These are phyloP conservation scores for Coemansia sp. DNA, from an alignment of 192 early-diverging fungal genomes.

Conservation along the genomic window DNA sequence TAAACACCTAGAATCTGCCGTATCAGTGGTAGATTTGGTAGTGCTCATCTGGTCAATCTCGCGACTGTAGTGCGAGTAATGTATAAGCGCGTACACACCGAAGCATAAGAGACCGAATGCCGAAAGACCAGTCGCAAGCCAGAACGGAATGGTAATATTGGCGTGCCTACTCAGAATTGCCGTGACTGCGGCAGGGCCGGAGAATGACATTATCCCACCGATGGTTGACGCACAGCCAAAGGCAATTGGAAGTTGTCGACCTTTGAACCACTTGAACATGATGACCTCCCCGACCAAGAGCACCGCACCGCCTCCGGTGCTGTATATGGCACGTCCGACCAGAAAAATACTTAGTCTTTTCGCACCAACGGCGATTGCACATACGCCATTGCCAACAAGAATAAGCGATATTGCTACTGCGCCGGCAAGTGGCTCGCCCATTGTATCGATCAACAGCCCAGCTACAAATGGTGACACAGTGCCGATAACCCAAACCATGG, in stretches of 20 bases:
- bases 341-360: constrained; percentile 36
- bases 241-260: constrained; percentile 40
- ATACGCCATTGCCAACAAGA: constrained; percentile 40
- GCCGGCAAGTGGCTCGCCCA: constrained; percentile 50
- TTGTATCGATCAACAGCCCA: constrained; percentile 54
- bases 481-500: constrained; percentile 52
- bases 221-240: constrained; percentile 47
- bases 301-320: constrained; percentile 48
- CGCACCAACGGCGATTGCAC: constrained; percentile 37
- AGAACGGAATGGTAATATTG: constrained; percentile 45
- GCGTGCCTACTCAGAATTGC: constrained; percentile 35
- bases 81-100: constrained; percentile 51
- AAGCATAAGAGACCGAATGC: constrained; percentile 52
- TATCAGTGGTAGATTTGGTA: background rate
- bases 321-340: constrained; percentile 50
- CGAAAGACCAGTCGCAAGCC: constrained; percentile 56
- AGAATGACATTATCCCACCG: constrained; percentile 44
- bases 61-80: constrained; percentile 44
- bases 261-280: constrained; percentile 55
- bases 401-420: constrained; percentile 39
- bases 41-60: background rate
- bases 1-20: background rate
- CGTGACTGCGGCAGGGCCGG: constrained; percentile 39
- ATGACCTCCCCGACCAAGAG: constrained; percentile 54
- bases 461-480: constrained; percentile 51